phyloP scores from a whole-genome alignment of 352 stramenopile genomes.

The Globisporangium nunn region DNA sequence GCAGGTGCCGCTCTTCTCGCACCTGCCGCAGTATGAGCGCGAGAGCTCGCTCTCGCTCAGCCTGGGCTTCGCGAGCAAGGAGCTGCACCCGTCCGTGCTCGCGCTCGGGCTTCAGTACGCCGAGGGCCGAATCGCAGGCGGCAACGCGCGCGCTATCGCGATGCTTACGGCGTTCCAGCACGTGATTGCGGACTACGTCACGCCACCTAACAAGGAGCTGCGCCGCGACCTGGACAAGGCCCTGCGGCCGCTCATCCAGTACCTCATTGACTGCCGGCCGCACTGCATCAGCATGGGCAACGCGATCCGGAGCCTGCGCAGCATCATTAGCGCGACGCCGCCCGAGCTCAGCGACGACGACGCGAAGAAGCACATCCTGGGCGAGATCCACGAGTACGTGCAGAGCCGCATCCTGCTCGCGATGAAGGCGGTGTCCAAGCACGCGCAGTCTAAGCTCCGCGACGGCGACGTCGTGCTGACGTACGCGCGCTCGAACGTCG shows the following conservation, averaged over 20 bases:
- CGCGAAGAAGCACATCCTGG: conserved; percentile 75
- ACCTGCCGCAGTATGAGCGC: conserved; percentile 80
- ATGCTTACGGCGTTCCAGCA: conserved; percentile 92
- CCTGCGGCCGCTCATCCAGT: conserved; percentile 92
- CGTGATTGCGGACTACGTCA: conserved; percentile 88
- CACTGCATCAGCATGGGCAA: conserved; percentile 95
- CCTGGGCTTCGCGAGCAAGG: conserved; percentile 61
- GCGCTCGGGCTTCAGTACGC: conserved; percentile 90
- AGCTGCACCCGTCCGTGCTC: conserved; percentile 88
- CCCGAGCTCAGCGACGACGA: conserved; percentile 83
- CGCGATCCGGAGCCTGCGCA: conserved; percentile 88
- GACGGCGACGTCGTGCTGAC: conserved; percentile 93
- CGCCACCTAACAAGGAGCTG: conserved; percentile 69
- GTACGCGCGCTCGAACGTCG: conserved; percentile 91
- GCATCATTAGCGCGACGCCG: conserved; percentile 82
- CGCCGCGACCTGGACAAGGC: conserved; percentile 82
- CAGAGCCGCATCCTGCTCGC: conserved; percentile 92
- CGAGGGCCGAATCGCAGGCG: conserved; percentile 81
- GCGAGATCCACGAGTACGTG: conserved; percentile 93
- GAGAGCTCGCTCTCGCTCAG: conserved; percentile 72
- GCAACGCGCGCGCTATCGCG: conserved; percentile 89
- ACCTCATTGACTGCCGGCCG: conserved; percentile 91
- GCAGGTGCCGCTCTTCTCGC: conserved; percentile 77
- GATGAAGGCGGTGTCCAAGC: conserved; percentile 84
- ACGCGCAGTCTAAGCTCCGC: conserved; percentile 84